Evolutionary conservation across 2,329 filamentous ascomycete genomes (phyloP), one percentile per base, ranked within the genome.

Genomic region (Aureobasidium melanogenum): DNA sequence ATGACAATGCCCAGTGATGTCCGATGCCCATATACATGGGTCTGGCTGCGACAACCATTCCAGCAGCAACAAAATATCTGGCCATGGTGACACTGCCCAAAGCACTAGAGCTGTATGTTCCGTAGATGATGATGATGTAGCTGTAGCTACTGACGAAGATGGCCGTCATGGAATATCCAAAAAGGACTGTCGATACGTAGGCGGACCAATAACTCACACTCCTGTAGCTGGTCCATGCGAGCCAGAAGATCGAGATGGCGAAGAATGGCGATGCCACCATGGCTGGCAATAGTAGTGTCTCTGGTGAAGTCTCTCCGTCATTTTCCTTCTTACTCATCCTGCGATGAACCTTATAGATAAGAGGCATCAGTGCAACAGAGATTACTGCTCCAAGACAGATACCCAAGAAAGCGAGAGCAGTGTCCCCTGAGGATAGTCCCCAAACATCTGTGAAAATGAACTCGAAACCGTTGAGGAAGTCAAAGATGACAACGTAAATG

Each of bases 401-500:
- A 56, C 74, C 72, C 17, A 78, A 67, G 66, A 77, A 80, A 32
- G 74, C 71, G 22, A 77, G 67, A 52, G 75, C 75, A 22, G 72
- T 70, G 0, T 78, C 67, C 0, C 77, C 76, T 5, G 73, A 69
- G 0, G 65, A 65, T 44, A 79, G 74, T 17, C 67, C 67, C 41
- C 80, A 80, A 0, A 71, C 75, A 4, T 69, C 54, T 14, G 72
- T 69, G 55, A 80, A 82, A 38, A 83, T 76, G 38, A 72, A 76
- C 0, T 76, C 73, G 66, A 77, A 80, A 0, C 80, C 80, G 1
- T 77, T 75, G 3, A 83, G 72, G 56, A 82, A 80, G 0, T 78
- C 79, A 66, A 82, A 83, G 0, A 82, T 69, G 0, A 82, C 72
- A 15, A 80, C 77, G 61, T 83, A 83, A 2, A 81, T 67, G 0